Conservation (phyloP, 495 filamentous ascomycete genomes). For the Aspergillus olivimuriae region DNA sequence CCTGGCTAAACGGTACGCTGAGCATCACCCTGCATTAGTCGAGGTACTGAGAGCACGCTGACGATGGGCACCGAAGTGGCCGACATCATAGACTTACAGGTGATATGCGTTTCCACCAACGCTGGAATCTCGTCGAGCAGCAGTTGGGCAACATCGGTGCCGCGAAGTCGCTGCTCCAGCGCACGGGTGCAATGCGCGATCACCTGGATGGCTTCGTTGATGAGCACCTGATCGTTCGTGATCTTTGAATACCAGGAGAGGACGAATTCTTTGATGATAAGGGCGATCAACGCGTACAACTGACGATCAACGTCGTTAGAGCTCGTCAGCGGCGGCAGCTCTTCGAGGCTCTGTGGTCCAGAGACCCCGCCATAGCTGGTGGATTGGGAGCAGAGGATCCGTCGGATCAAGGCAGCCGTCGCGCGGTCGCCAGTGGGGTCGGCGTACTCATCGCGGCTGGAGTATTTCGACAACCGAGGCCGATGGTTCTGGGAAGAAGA, state of each 20-base stretch:
- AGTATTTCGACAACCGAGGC: slow-evolving; percentile 20
- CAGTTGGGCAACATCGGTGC: slow-evolving; percentile 74
- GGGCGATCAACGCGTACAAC: slow-evolving; percentile 83
- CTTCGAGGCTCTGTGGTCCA: slow-evolving; percentile 56
- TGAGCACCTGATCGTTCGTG: slow-evolving; percentile 80
- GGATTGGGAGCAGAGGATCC: slow-evolving; percentile 55
- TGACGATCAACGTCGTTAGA: slow-evolving; percentile 88
- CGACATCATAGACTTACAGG: no score
- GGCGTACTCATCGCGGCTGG: slow-evolving; percentile 21
- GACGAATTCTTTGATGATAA: slow-evolving; percentile 82
- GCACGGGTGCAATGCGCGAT: slow-evolving; percentile 85
- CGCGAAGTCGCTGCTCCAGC: slow-evolving; percentile 75
- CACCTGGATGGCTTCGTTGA: slow-evolving; percentile 78
- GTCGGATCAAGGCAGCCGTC: slow-evolving; percentile 55
- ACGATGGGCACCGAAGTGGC: no score
- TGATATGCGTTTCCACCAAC: slow-evolving; percentile 71
- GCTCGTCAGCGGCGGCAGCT: slow-evolving; percentile 85
- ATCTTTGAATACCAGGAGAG: slow-evolving; percentile 89
- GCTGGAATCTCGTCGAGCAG: slow-evolving; percentile 85
- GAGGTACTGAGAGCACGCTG: no score
- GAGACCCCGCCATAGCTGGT: slow-evolving; percentile 29
- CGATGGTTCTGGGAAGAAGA: slow-evolving; percentile 27
- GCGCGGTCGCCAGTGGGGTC: slow-evolving; percentile 49
- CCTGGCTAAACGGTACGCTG: slow-evolving; percentile 50
- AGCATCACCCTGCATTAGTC: no score